Conservation (phyloP, 2,329 filamentous ascomycete species). For the Ophiostoma triangulosporum region DNA sequence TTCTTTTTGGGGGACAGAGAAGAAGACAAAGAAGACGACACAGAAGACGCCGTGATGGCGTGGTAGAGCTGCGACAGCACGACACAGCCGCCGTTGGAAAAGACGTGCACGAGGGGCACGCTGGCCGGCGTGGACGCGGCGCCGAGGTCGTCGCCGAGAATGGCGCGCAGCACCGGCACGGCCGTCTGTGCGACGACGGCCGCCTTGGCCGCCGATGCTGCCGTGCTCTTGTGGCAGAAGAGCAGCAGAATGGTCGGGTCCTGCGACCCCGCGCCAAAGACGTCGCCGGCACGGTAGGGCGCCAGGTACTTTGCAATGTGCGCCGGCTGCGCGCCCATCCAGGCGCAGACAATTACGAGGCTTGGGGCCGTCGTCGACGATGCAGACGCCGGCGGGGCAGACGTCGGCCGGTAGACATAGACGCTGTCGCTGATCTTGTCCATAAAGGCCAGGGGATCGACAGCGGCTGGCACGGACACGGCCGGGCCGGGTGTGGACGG, state of each 20-base stretch:
- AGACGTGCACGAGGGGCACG: constrained; percentile 33
- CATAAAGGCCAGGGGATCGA: constrained; percentile 23
- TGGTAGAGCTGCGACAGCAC: constrained; percentile 27
- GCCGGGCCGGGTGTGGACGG: neutral
- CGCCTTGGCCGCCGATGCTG: constrained; percentile 22
- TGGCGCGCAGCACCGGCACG: constrained; percentile 24
- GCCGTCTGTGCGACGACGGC: constrained; percentile 25
- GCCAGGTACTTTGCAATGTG: constrained; percentile 39
- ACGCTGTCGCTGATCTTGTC: constrained; percentile 24
- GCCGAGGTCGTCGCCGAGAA: constrained; percentile 10
- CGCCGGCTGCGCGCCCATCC: constrained; percentile 36
- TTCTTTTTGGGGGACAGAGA: neutral
- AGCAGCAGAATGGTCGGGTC: constrained; percentile 35
- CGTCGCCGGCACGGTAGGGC: constrained; percentile 24
- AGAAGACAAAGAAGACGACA: too few relatives aligned
- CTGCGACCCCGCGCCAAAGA: constrained; percentile 14
- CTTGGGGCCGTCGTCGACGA: constrained; percentile 21
- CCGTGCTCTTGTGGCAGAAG: constrained; percentile 26
- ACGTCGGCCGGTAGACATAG: constrained; percentile 23
- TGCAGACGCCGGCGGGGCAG: neutral
- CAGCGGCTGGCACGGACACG: neutral
- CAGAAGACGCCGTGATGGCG: constrained; percentile 8
- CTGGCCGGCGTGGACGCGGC: constrained; percentile 19
- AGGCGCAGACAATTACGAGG: constrained; percentile 34
- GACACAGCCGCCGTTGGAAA: constrained; percentile 39